These are phyloP conservation scores for Moniliella sp. DNA, from an alignment of 1,284 basidiomycete species.

Conservation along the genomic window DNA sequence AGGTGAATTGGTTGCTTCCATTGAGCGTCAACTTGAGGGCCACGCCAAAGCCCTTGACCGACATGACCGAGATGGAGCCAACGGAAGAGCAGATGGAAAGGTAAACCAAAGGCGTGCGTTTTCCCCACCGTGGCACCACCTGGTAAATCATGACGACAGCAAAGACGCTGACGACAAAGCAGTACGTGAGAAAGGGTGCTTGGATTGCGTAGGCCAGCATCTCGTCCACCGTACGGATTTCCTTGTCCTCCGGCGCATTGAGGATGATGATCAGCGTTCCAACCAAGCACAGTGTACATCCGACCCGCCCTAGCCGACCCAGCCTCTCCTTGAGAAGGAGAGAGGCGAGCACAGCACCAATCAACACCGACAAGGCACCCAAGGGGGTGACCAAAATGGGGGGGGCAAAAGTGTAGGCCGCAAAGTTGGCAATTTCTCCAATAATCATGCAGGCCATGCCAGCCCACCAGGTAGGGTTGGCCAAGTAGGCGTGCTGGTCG, in stretches of 20 bases:
- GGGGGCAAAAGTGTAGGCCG: constrained; percentile 90
- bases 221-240: constrained; percentile 78
- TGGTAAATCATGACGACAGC: constrained; percentile 58
- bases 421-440: constrained; percentile 62
- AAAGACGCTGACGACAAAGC: constrained; percentile 60
- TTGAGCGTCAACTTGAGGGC: constrained; percentile 81
- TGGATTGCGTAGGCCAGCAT: constrained; percentile 71
- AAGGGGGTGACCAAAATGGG: constrained; percentile 83
- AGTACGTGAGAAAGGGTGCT: constrained; percentile 53
- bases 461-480: constrained; percentile 92
- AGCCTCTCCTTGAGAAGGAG: constrained; percentile 80
- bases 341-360: constrained; percentile 58
- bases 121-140: constrained; percentile 68
- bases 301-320: constrained; percentile 72
- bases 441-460: constrained; percentile 56
- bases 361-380: constrained; percentile 87
- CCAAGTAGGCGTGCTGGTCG: constrained; percentile 45
- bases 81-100: constrained; percentile 80
- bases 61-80: constrained; percentile 66
- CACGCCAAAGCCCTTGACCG: constrained; percentile 88
- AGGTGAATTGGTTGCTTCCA: constrained; percentile 84
- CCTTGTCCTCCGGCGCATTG: constrained; percentile 86
- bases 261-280: constrained; percentile 89
- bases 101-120: constrained; percentile 70
- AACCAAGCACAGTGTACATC: constrained; percentile 68